Base-by-base conservation (phyloP, 768 basidiomycete species). In the Asterophora lycoperdoides region DNA sequence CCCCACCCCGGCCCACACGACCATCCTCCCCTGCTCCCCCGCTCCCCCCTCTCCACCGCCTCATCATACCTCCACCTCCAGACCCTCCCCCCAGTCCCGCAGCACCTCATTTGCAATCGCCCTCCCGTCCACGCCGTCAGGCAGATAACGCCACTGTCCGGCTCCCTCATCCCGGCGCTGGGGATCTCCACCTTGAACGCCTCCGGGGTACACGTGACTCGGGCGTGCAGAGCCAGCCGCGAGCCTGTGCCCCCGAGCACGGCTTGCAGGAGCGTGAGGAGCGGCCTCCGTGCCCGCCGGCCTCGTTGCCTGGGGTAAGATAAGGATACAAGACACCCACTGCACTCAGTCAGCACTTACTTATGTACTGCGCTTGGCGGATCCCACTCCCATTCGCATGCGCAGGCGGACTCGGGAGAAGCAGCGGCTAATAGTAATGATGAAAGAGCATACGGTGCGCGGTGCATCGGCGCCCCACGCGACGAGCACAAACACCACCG, bases 141-240 rank as follows among this genome's bases (percentile, higher is more conserved):
- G 77, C 76, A 76, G 78, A 4, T 61, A 64, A 15, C 65, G 47
- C 4, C 68, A 68, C 10, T 64, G 64, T 20, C 60, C 0, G 78
- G 75, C n/a, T 60, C 50, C 19, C 60, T 56, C 18, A 59, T 52
- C 2, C 51, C 60, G 2, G 66, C 64, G 2, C 62, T 34, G 1
- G 67, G 42, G 6, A 60, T 58, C 3, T 52, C 56, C 15, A 30
- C 35, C 40, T 64, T 68, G 55, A 55, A 58, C 5, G 38, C 56
- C 1, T 39, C 23, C 7, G 65, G 64, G 0, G 82, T 79, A 60
- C 75, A 70, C 81, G 75, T 0, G 84, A 67, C 56, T 83, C 81
- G 18, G 65, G 64, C 0, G 82, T 79, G 60, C 75, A 70, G 44
- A 84, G 19, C 84, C 84, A 5, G 77, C 55, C 2, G 75, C 77